Conservation (phyloP, 2,329 filamentous ascomycete species). For the Penicillium decumbens region DNA sequence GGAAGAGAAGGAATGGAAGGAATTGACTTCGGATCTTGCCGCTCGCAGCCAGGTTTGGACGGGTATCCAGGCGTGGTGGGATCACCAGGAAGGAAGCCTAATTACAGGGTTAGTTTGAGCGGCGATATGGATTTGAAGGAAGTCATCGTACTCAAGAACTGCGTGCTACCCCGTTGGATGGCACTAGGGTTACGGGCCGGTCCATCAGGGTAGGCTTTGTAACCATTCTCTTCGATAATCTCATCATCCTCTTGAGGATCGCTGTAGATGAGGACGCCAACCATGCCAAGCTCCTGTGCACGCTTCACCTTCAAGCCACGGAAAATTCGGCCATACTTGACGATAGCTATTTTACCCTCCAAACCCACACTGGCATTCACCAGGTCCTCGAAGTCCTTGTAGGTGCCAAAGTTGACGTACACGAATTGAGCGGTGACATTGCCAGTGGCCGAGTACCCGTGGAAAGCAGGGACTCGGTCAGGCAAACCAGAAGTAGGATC, state of each 20-base stretch:
- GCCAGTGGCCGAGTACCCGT: conserved; percentile 87
- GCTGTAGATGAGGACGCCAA: conserved; percentile 77
- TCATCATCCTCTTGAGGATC: conserved; percentile 87
- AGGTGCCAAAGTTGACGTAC: conserved; percentile 88
- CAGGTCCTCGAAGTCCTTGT: conserved; percentile 77
- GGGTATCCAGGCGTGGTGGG: conserved; percentile 93
- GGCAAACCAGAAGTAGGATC: conserved; percentile 71
- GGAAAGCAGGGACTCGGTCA: conserved; percentile 80
- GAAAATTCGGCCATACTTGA: conserved; percentile 81
- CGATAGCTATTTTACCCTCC: conserved; percentile 79
- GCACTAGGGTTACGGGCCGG: conserved; percentile 82
- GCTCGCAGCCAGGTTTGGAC: conserved; percentile 80
- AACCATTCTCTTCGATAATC: conserved; percentile 74
- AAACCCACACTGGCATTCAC: conserved; percentile 68
- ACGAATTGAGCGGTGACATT: conserved; percentile 86
- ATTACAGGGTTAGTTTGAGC: not conserved
- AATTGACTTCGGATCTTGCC: conserved; percentile 64
- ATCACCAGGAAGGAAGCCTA: conserved; percentile 60
- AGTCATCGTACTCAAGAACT: conserved; percentile 65
- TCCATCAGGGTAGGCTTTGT: conserved; percentile 74
- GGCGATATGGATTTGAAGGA: not conserved
- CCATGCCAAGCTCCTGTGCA: conserved; percentile 83
- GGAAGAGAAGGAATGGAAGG: conserved; percentile 87
- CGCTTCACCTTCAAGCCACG: conserved; percentile 88
- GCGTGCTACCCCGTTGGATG: conserved; percentile 81